Conservation (phyloP, 495 filamentous ascomycete genomes). For the Penicillium flavigenum region DNA sequence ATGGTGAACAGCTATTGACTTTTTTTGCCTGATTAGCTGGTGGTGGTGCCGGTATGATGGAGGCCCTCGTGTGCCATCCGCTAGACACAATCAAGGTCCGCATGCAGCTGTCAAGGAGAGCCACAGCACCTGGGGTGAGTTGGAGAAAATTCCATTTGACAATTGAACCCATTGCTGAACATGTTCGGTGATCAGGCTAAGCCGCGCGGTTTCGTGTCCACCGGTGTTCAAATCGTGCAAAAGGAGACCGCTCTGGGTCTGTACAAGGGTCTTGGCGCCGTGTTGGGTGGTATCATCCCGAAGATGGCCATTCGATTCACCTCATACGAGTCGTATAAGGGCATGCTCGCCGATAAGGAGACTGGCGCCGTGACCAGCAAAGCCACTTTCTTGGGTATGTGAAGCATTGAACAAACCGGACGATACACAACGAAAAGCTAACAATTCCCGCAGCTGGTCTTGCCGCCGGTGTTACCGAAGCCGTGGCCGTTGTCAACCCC, state of each 20-base stretch:
- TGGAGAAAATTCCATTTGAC: neutral
- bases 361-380: slow-evolving; percentile 69
- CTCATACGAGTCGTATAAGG: slow-evolving; percentile 94
- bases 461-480: slow-evolving; percentile 90
- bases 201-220: slow-evolving; percentile 81
- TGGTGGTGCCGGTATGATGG: slow-evolving; percentile 98
- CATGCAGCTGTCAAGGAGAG: slow-evolving; percentile 94
- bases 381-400: slow-evolving; percentile 76
- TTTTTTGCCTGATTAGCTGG: slow-evolving; percentile 61
- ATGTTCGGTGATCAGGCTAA: slow-evolving; percentile 49
- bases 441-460: slow-evolving; percentile 66
- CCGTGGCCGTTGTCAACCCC: slow-evolving; percentile 90
- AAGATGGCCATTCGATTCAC: slow-evolving; percentile 99
- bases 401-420: neutral
- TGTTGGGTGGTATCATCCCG: slow-evolving; percentile 93
- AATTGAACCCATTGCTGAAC: slow-evolving; percentile 22
- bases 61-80: slow-evolving; percentile 95
- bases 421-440: neutral
- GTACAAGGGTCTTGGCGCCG: slow-evolving; percentile 96
- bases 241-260: slow-evolving; percentile 88
- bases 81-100: slow-evolving; percentile 99
- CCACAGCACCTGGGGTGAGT: slow-evolving; percentile 74
- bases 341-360: slow-evolving; percentile 66
- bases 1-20: slow-evolving; percentile 24
- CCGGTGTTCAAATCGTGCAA: slow-evolving; percentile 81